Base-by-base conservation (phyloP, 164 flowering plant species). In the Warburgia ugandensis region DNA sequence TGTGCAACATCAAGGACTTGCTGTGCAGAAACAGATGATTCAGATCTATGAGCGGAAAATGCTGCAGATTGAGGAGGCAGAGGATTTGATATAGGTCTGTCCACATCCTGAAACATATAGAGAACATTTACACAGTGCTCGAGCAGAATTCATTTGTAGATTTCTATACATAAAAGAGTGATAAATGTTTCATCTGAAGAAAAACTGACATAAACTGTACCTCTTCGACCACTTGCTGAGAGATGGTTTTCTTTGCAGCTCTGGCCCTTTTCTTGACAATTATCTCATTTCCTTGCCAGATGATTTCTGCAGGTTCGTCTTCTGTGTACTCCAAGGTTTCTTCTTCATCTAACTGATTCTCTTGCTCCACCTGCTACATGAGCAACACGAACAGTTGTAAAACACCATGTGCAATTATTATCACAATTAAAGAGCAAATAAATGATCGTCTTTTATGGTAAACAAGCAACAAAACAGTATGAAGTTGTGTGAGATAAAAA, bases 241-340 rank as follows among this genome's bases (percentile, higher is more conserved):
- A 65, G 3, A 44, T 20, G 47, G 12, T 67, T 66, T 61, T 77
- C 73, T 77, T 84, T 11, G 78, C 56, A 52, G 82, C 89, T 68
- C 61, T 83, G 20, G 88, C 70, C 61, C 54, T 83, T 56, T 86
- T 88, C 77, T 77, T 80, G 29, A 92, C 79, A 65, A 82, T 92
- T 35, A 92, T 92, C 77, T 92, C 96, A 61, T 92, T 83, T 47
- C 99, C 96, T 73, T 92, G 77, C 94, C 95, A 92, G 56, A 92
- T 92, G 52, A 88, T 88, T 61, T 88, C 95, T 11, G 96, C 81
- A 48, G 89, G 95, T 27, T 97, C 97, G 55, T 92, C 96, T 65
- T 83, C 94, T 12, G 71, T 68, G 50, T 88, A 83, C 50, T 84
- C 94, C 83, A 83, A 84, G 14, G 59, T 77, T 63, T 72, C 84